Evolutionary conservation across 306 rosid genomes (phyloP), one percentile per base, ranked within the genome.

Genomic region (Oxytropis ochrocephala): DNA sequence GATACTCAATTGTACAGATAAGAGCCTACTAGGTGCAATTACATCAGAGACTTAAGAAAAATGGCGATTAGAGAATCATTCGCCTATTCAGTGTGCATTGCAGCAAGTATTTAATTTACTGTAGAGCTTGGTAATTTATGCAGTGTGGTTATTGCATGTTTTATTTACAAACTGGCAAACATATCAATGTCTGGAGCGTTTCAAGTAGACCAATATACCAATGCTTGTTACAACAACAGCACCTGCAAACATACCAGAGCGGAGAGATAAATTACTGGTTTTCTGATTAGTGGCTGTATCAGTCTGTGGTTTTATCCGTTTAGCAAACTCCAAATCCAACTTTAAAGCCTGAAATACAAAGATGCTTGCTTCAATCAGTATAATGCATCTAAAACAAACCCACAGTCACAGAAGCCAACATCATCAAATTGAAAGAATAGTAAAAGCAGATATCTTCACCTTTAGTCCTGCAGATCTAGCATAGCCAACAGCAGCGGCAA

Each of bases 391-490:
- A 9, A 9, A 47, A 47, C 64, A 48, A 69, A 69, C 19, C 12
- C 54, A 54, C 18, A 19, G 44, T 11, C 54, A 54, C 18, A 19
- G 44, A 67, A 47, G 68, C 11, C 30, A 50, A 16, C 35, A 62
- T 59, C 49, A 35, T 13, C 12, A 52, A 57, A 71, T 48, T 64
- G 43, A 30, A 73, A 64, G 43, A 61, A 36, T 6, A 33, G 46
- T 36, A 61, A 11, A 82, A 33, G 19, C 18, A 75, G 56, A 70
- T 38, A 58, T 49, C 47, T 57, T 58, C 69, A 94, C 99, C 99
- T 94, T 94, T 67, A 67, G 74, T 66, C 95, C 96, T 44, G 74
- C 76, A 44, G 87, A 78, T 63, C 90, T 88, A 57, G 99, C 92
- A 82, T 87, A 88, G 77, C 75, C 78, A 64, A 89, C 89, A 69